phyloP scores from a whole-genome alignment of 106 monocot species.

The Dactylorhiza incarnata region DNA sequence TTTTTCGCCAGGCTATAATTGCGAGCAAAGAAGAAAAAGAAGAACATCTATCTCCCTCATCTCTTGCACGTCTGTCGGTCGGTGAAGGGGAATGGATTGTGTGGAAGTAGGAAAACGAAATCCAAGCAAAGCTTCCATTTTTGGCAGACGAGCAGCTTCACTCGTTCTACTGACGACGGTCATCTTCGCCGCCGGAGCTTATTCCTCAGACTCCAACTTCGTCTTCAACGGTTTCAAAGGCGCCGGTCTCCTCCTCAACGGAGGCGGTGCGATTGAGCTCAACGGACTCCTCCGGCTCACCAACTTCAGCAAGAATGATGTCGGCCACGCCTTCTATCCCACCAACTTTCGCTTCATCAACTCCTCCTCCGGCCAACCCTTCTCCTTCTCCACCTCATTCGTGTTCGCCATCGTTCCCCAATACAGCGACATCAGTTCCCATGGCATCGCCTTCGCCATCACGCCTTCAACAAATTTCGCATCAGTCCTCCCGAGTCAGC shows the following conservation, averaged over 20 bases:
- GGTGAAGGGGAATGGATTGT: background rate
- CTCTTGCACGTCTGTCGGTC: background rate
- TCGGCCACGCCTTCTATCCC: slow-evolving; percentile 26
- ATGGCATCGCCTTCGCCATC: slow-evolving; percentile 20
- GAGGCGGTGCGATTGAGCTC: background rate
- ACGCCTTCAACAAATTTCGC: slow-evolving; percentile 8
- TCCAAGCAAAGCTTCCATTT: background rate
- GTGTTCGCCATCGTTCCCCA: slow-evolving; percentile 13
- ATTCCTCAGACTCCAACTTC: background rate
- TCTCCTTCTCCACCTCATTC: slow-evolving; percentile 21
- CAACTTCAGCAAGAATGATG: slow-evolving; percentile 9
- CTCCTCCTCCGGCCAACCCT: background rate
- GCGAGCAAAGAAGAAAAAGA: background rate
- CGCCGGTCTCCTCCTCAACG: slow-evolving; percentile 13
- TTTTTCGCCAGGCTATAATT: too few species aligned
- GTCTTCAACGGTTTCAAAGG: slow-evolving; percentile 20
- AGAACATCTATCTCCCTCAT: background rate
- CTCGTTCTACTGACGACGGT: background rate
- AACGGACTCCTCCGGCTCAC: slow-evolving; percentile 23
- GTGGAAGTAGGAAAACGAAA: background rate
- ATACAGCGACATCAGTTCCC: slow-evolving; percentile 2
- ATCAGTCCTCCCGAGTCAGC: slow-evolving; percentile 9
- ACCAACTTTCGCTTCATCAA: background rate
- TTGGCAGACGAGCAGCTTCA: background rate
- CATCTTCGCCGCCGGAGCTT: background rate